phyloP scores from a whole-genome alignment of 208 protist genomes.

The Novymonas esmeraldas region DNA sequence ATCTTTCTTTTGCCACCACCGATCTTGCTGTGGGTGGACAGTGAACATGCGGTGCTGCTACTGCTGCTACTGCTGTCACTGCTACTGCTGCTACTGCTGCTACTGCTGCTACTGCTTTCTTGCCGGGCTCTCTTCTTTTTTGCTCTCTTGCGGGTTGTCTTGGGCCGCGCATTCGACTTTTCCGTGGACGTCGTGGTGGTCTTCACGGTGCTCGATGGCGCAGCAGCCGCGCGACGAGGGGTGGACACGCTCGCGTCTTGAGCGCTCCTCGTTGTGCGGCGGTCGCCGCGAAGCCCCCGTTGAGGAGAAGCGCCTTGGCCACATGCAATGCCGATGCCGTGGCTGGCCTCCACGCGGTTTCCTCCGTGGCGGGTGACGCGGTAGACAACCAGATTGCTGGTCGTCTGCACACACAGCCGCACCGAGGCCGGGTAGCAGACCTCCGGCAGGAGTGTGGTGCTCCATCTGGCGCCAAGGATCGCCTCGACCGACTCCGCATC shows the following conservation, averaged over 20 bases:
- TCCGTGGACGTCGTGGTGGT: neutral
- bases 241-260: too few species aligned
- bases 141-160: neutral
- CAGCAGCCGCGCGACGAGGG: too few species aligned
- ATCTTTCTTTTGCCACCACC: too few species aligned
- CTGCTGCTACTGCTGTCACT: neutral
- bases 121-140: neutral
- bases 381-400: slow-evolving; percentile 70
- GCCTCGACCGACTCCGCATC: slow-evolving; percentile 32
- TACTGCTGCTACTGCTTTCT: slow-evolving; percentile 4
- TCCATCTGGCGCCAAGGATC: slow-evolving; percentile 75
- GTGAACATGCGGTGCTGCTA: slow-evolving; percentile 4
- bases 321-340: slow-evolving; percentile 46
- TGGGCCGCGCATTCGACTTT: neutral
- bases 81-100: slow-evolving; percentile 13
- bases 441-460: slow-evolving; percentile 44
- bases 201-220: too few species aligned
- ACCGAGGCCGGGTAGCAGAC: slow-evolving; percentile 64
- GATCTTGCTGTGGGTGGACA: neutral
- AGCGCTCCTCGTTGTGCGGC: too few species aligned
- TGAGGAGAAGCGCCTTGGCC: slow-evolving; percentile 4
- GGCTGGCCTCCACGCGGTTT: slow-evolving; percentile 31
- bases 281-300: neutral
- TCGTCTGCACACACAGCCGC: slow-evolving; percentile 69
- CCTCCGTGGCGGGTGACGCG: slow-evolving; percentile 49